Evolutionary conservation across 2,329 filamentous ascomycete species (phyloP).

Genomic region (Scedosporium dehoogii): DNA sequence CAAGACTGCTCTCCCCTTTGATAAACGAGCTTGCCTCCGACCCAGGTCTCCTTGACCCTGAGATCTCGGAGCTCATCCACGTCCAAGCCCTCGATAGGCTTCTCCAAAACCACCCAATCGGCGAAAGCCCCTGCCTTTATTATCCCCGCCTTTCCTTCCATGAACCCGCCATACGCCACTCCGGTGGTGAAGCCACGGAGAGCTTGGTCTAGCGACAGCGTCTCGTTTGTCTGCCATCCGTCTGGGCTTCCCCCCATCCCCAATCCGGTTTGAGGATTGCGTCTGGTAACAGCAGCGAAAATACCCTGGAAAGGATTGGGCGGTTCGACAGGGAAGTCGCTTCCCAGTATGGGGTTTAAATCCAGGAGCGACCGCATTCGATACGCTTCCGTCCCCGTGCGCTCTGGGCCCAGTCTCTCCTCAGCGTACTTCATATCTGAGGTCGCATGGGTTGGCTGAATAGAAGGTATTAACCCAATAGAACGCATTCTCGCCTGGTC

Average conservation of each 20-base stretch:
- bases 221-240: constrained; percentile 52
- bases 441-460: constrained; percentile 64
- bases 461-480: constrained; percentile 55
- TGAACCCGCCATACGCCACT: constrained; percentile 48
- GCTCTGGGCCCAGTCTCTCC: constrained; percentile 43
- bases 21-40: constrained; percentile 46
- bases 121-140: constrained; percentile 53
- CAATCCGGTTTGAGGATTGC: constrained; percentile 44
- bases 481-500: constrained; percentile 51
- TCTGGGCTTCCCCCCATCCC: constrained; percentile 34
- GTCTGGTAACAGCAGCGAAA: constrained; percentile 56
- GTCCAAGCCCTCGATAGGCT: constrained; percentile 38
- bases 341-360: constrained; percentile 48
- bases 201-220: constrained; percentile 48
- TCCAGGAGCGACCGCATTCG: constrained; percentile 53
- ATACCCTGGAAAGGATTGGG: constrained; percentile 58
- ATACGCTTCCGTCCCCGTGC: constrained; percentile 50
- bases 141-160: constrained; percentile 47
- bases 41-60: constrained; percentile 57
- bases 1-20: not conserved
- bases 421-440: constrained; percentile 61
- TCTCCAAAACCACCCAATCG: constrained; percentile 62
- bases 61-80: constrained; percentile 43
- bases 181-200: constrained; percentile 52
- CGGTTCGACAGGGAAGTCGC: constrained; percentile 64